A percentile compares a stretch with the other conserved stretches of the same genome.
Evolutionary conservation across 225 moss, liverwort and hornwort species (phyloP).

Genomic region (Straminergon stramineum): DNA sequence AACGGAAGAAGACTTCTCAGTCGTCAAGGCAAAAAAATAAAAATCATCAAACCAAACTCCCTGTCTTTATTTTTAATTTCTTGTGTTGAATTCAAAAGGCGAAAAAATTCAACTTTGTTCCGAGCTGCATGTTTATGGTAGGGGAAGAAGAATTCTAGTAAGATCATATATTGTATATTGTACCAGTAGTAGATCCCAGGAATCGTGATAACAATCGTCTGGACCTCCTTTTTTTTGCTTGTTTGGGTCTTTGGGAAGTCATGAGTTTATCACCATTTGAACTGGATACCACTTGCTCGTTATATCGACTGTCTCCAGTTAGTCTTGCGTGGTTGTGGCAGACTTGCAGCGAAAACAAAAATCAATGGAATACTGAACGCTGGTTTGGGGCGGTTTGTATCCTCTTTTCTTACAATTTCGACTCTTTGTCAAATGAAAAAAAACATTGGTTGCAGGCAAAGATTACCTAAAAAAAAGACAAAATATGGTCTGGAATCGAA

Average conservation of each 20-base stretch:
- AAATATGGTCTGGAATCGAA: neutral
- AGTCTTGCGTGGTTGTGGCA: neutral
- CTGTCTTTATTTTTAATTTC: neutral
- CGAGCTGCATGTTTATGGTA: neutral
- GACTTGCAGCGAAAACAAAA: neutral
- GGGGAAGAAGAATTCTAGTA: neutral
- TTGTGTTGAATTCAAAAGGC: neutral
- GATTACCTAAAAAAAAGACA: neutral
- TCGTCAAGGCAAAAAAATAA: neutral
- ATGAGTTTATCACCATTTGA: neutral
- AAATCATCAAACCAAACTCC: neutral
- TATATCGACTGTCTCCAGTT: neutral
- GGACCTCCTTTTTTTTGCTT: neutral
- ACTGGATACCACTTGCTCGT: neutral
- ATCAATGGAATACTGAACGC: neutral
- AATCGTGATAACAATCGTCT: neutral
- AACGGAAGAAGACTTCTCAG: constrained; percentile 3
- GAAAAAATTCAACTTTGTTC: neutral
- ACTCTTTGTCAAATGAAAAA: neutral
- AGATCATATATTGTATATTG: neutral
- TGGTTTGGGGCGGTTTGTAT: neutral
- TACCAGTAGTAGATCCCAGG: constrained; percentile 4
- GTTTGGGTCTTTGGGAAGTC: neutral
- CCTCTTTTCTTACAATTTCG: neutral
- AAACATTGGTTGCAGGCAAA: neutral